Evolutionary conservation across 2,329 filamentous ascomycete genomes (phyloP).

Genomic region (Cordyceps militaris): DNA sequence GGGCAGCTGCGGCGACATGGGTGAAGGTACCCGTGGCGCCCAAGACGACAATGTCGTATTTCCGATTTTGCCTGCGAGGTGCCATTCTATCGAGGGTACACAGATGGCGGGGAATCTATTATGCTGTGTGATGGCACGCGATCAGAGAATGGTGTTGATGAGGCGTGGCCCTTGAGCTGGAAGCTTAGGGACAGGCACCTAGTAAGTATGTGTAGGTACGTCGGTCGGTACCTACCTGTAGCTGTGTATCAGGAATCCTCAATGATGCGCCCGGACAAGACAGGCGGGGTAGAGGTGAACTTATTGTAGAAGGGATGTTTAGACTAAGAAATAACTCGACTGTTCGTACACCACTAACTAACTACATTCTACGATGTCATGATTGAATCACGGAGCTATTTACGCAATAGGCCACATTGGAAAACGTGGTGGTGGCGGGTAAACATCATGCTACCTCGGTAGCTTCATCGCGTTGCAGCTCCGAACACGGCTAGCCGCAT

Average conservation of each 20-base stretch:
- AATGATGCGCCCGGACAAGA: background rate
- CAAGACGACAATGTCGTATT: slow-evolving; percentile 52
- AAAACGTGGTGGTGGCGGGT: slow-evolving; percentile 2
- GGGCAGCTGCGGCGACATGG: background rate
- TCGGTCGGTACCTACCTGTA: background rate
- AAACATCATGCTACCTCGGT: background rate
- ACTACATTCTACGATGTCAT: background rate
- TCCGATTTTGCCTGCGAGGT: slow-evolving; percentile 42
- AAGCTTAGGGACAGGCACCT: slow-evolving; percentile 1
- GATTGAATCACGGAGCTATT: background rate
- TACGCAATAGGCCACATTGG: slow-evolving; percentile 3
- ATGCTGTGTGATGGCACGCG: background rate
- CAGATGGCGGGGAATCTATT: background rate
- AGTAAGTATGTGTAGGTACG: background rate
- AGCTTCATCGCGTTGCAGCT: background rate
- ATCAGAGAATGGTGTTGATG: slow-evolving; percentile 4
- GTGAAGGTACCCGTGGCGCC: slow-evolving; percentile 47
- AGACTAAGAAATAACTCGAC: background rate
- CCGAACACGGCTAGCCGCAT: background rate
- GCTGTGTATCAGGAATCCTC: background rate
- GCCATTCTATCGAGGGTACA: slow-evolving; percentile 30
- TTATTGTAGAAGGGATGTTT: background rate
- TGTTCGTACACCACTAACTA: background rate
- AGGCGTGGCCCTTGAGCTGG: background rate
- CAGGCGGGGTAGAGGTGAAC: background rate